A percentile compares a stretch with the other conserved stretches of the same genome.
Evolutionary conservation across 352 stramenopile genomes (phyloP).

Genomic region (Globisporangium splendens): DNA sequence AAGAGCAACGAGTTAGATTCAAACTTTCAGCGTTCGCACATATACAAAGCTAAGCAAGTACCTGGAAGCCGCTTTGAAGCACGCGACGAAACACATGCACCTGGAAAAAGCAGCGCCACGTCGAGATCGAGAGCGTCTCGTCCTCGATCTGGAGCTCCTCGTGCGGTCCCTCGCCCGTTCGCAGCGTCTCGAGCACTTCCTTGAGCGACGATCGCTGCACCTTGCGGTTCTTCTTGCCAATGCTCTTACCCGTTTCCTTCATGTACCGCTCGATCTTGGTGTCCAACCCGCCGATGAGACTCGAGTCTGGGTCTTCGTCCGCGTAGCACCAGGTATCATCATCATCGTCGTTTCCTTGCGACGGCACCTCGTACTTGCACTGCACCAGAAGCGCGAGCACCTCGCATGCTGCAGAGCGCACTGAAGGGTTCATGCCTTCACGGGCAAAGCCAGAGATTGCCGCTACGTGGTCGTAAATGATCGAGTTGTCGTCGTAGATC

Average conservation of each 20-base stretch:
- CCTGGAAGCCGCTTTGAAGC: constrained; percentile 57
- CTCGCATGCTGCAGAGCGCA: constrained; percentile 48
- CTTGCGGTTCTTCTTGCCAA: constrained; percentile 75
- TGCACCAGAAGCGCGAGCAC: constrained; percentile 59
- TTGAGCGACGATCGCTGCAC: constrained; percentile 61
- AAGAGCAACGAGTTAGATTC: background rate
- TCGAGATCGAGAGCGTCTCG: constrained; percentile 48
- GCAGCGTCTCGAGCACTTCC: constrained; percentile 60
- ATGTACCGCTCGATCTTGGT: constrained; percentile 57
- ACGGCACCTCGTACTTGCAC: constrained; percentile 42
- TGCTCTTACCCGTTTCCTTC: constrained; percentile 59
- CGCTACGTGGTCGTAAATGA: constrained; percentile 47
- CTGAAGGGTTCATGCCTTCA: constrained; percentile 33
- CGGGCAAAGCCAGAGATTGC: constrained; percentile 51
- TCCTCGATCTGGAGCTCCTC: constrained; percentile 50
- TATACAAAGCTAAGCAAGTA: background rate
- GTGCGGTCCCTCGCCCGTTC: constrained; percentile 48
- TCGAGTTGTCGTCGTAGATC: constrained; percentile 43
- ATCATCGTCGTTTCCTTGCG: too few relatives aligned
- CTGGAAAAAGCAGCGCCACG: constrained; percentile 66
- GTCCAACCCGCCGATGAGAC: constrained; percentile 43
- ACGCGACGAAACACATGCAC: constrained; percentile 53
- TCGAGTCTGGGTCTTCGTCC: constrained; percentile 27
- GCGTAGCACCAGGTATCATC: constrained; percentile 43
- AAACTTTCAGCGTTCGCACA: background rate